Evolutionary conservation across 441 rosid species (phyloP).

Genomic region (Geranium incanum): DNA sequence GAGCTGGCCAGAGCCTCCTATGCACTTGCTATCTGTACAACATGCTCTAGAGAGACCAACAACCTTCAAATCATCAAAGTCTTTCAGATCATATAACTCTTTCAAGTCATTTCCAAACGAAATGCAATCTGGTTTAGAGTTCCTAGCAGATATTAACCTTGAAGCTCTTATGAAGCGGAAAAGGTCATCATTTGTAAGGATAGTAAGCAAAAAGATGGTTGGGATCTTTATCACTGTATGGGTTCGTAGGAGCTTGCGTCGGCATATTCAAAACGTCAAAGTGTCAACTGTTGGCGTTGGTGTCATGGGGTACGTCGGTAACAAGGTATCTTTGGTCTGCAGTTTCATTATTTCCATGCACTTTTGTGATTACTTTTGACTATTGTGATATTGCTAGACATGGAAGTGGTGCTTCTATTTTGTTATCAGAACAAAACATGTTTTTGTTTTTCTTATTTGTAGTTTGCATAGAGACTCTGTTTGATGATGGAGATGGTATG

Average conservation of each 20-base stretch:
- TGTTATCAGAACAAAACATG: background rate
- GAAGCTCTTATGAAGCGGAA: conserved; percentile 59
- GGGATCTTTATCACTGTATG: conserved; percentile 79
- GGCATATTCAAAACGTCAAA: conserved; percentile 67
- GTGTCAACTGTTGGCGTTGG: conserved; percentile 98
- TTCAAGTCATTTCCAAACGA: conserved; percentile 45
- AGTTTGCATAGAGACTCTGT: background rate
- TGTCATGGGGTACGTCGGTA: conserved; percentile 91
- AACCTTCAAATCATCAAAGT: conserved; percentile 51
- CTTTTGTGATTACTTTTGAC: conserved; percentile 6
- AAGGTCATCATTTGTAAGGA: conserved; percentile 63
- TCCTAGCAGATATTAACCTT: conserved; percentile 57
- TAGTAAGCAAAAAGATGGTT: conserved; percentile 95
- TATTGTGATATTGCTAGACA: background rate
- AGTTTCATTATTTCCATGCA: conserved; percentile 8
- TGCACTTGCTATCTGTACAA: conserved; percentile 54
- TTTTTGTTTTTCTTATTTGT: background rate
- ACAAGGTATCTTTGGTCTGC: conserved; percentile 53
- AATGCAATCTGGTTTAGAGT: conserved; percentile 34
- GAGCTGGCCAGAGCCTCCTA: conserved; percentile 83
- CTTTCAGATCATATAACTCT: conserved; percentile 51
- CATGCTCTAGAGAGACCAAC: conserved; percentile 50
- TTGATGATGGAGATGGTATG: background rate
- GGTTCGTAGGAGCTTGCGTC: conserved; percentile 80
- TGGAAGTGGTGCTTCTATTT: background rate